These are phyloP conservation scores for Rubia yunnanensis DNA, from an alignment of 257 asterid species.

Conservation along the genomic window DNA sequence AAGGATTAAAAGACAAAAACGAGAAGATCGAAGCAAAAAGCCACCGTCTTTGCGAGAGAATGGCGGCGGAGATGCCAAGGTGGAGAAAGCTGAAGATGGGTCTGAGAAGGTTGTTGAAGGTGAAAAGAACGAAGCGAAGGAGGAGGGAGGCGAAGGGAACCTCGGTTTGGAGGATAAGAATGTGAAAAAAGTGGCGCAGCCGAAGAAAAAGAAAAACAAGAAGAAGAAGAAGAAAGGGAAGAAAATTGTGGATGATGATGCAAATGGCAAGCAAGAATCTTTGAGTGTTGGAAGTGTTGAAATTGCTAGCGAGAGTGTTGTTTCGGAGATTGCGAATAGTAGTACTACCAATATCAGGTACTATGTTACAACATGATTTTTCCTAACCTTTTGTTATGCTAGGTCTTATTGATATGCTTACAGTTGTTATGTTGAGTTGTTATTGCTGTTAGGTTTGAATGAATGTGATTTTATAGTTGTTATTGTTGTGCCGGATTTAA, in stretches of 20 bases:
- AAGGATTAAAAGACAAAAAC: constrained; percentile 18
- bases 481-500: neutral
- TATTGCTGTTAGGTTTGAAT: neutral
- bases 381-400: neutral
- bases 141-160: constrained; percentile 28
- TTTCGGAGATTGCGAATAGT: constrained; percentile 15
- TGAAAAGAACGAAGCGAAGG: no score
- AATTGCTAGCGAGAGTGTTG: constrained; percentile 21
- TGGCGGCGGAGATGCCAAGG: neutral
- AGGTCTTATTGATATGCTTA: neutral
- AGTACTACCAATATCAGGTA: constrained; percentile 32
- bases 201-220: constrained; percentile 24
- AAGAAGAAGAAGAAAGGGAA: constrained; percentile 13
- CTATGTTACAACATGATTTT: neutral
- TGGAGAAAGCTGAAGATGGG: neutral
- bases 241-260: constrained; percentile 14
- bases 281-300: constrained; percentile 18
- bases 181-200: constrained; percentile 27
- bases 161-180: constrained; percentile 20
- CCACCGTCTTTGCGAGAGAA: constrained; percentile 4
- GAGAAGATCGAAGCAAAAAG: constrained; percentile 28
- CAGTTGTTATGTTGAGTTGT: neutral
- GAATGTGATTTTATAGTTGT: neutral
- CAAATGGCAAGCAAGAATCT: constrained; percentile 25
- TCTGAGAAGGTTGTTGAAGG: neutral